A percentile compares a stretch with the other conserved stretches of the same genome.
Conservation (phyloP, 257 asterid genomes). For the Solanum chiquidenum region DNA sequence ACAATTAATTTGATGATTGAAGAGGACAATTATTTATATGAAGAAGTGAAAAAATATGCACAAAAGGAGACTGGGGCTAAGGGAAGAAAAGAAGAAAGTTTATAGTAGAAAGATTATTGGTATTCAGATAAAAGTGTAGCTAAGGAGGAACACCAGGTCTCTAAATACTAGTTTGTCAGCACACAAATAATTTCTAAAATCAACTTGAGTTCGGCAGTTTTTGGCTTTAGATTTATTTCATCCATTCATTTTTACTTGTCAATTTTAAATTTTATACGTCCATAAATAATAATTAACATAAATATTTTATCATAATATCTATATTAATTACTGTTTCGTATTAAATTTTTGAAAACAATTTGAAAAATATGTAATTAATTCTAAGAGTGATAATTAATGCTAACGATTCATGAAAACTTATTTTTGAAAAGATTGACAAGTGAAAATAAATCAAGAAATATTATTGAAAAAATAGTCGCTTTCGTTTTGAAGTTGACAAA, state of each 20-base stretch:
- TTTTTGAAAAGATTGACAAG: rapidly evolving
- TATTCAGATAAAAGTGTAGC: conserved; percentile 14
- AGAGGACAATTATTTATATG: conserved; percentile 1
- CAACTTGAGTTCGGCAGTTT: background rate
- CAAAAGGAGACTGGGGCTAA: conserved; percentile 1
- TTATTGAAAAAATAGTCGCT: background rate
- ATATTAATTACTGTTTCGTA: too few species aligned
- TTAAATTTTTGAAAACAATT: too few species aligned
- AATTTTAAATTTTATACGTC: rapidly evolving
- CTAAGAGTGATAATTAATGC: too few species aligned
- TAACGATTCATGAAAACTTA: too few species aligned
- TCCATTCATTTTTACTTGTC: rapidly evolving
- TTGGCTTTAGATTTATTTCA: background rate
- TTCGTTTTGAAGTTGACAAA: background rate
- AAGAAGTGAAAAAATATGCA: background rate
- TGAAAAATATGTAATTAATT: too few species aligned
- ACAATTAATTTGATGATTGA: background rate
- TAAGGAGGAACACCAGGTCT: conserved; percentile 25
- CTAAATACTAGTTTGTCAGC: conserved; percentile 24
- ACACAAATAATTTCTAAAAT: conserved; percentile 6
- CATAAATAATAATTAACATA: too few species aligned
- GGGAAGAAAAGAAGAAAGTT: background rate
- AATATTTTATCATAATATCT: background rate
- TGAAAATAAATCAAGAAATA: background rate
- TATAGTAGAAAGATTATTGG: conserved; percentile 22